Conservation (phyloP, 2,329 filamentous ascomycete genomes). For the Colletotrichum phormii region DNA sequence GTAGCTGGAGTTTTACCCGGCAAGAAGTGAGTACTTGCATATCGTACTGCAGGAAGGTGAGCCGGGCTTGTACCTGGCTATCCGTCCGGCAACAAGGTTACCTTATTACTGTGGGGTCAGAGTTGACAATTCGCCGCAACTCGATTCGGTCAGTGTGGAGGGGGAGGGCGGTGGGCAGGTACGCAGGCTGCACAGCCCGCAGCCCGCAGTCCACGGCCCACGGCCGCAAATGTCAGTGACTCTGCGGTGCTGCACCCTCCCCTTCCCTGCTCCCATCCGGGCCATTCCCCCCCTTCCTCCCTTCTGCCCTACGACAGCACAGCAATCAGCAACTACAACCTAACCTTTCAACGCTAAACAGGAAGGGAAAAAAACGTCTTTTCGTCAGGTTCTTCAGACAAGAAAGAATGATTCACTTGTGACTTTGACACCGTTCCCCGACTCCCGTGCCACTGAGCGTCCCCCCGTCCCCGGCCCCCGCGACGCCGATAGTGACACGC, state of each 20-base stretch:
- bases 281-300: background rate
- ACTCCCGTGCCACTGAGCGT: background rate
- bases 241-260: background rate
- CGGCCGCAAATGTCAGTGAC: background rate
- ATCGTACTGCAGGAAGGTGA: background rate
- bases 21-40: background rate
- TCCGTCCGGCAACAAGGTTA: background rate
- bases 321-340: background rate
- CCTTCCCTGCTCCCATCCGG: background rate
- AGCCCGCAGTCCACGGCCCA: background rate
- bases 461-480: no score
- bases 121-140: background rate
- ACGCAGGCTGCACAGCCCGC: background rate
- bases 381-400: background rate
- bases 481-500: background rate
- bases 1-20: background rate
- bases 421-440: background rate
- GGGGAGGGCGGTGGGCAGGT: no score
- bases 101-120: background rate
- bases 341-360: background rate
- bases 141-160: background rate
- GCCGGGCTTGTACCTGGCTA: background rate
- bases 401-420: background rate
- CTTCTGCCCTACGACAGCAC: constrained; percentile 3
- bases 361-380: background rate